These are phyloP conservation scores for Amniculicola lignicola DNA, from an alignment of 495 filamentous ascomycete species.

Conservation along the genomic window DNA sequence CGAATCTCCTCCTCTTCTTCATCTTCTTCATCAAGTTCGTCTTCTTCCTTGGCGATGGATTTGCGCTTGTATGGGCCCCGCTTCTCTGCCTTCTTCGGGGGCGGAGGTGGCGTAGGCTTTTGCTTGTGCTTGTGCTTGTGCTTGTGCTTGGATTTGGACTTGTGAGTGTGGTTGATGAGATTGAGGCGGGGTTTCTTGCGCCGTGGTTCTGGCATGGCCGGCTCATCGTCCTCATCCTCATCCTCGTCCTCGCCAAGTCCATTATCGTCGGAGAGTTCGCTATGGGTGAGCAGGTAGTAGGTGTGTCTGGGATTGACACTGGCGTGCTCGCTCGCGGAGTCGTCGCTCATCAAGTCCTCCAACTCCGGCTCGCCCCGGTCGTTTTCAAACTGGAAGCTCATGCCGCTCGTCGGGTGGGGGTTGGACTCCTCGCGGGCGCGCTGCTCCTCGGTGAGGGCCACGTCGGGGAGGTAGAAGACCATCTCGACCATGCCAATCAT, in stretches of 20 bases:
- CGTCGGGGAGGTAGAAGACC: constrained; percentile 70
- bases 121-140: too few relatives aligned
- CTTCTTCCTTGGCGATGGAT: too few relatives aligned
- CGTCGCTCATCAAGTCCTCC: constrained; percentile 44
- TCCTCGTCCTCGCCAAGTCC: constrained; percentile 34
- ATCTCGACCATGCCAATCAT: constrained; percentile 78
- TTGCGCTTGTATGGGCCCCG: too few relatives aligned
- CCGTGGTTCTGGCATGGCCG: constrained; percentile 16
- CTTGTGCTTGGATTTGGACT: constrained; percentile 17
- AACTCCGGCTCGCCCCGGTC: constrained; percentile 47
- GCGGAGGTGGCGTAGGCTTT: too few relatives aligned
- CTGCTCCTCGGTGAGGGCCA: constrained; percentile 60
- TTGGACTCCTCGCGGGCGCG: constrained; percentile 54
- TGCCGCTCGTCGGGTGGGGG: constrained; percentile 56
- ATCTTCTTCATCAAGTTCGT: too few relatives aligned
- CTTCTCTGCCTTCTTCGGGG: constrained; percentile 12
- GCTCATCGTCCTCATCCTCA: constrained; percentile 39
- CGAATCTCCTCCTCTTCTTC: not conserved
- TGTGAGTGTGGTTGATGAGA: too few relatives aligned
- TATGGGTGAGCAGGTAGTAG: not conserved
- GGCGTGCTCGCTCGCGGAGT: constrained; percentile 48
- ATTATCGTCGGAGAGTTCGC: constrained; percentile 42
- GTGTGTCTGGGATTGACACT: constrained; percentile 25
- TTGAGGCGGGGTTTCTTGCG: too few relatives aligned
- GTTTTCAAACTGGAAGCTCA: constrained; percentile 67